A percentile compares a stretch with the other conserved stretches of the same genome.
Evolutionary conservation across 495 filamentous ascomycete species (phyloP).

Genomic region (Antarctomyces pellizariae): DNA sequence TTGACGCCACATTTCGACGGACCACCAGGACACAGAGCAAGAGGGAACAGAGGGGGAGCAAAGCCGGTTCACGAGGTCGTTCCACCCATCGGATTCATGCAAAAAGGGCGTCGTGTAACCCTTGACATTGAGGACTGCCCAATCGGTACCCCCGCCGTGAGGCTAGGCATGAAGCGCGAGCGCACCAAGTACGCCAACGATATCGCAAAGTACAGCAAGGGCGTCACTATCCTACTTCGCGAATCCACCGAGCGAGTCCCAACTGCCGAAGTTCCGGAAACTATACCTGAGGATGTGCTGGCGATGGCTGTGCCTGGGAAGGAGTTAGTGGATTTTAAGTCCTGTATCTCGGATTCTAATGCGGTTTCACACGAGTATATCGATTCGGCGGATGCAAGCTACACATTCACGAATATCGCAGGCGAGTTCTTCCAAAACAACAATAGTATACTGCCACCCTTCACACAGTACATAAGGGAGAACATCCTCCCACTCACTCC

Average conservation of each 20-base stretch:
- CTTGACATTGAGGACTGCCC: slow-evolving; percentile 96
- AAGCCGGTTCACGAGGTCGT: slow-evolving; percentile 23
- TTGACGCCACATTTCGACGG: slow-evolving; percentile 86
- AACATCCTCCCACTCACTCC: slow-evolving; percentile 34
- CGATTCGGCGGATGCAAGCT: too few relatives aligned
- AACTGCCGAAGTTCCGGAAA: slow-evolving; percentile 17
- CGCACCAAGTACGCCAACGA: slow-evolving; percentile 45
- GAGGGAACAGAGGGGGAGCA: slow-evolving; percentile 18
- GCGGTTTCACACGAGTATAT: slow-evolving; percentile 66
- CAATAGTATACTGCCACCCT: slow-evolving; percentile 83
- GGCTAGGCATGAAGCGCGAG: slow-evolving; percentile 50
- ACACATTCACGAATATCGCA: slow-evolving; percentile 70
- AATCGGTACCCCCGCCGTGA: slow-evolving; percentile 69
- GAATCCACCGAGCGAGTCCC: slow-evolving; percentile 55
- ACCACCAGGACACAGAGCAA: slow-evolving; percentile 23
- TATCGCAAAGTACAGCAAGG: slow-evolving; percentile 45
- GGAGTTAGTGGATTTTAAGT: slow-evolving; percentile 49
- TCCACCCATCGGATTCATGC: slow-evolving; percentile 78
- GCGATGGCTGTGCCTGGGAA: slow-evolving; percentile 15
- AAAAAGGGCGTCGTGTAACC: slow-evolving; percentile 44
- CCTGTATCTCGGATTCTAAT: slow-evolving; percentile 68
- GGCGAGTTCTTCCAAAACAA: slow-evolving; percentile 98
- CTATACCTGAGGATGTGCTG: slow-evolving; percentile 8
- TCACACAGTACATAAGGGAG: slow-evolving; percentile 76
- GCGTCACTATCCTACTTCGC: slow-evolving; percentile 72